These are phyloP conservation scores for Pseudocohnilembus persalinus DNA, from an alignment of 169 alveolate species.

Conservation along the genomic window DNA sequence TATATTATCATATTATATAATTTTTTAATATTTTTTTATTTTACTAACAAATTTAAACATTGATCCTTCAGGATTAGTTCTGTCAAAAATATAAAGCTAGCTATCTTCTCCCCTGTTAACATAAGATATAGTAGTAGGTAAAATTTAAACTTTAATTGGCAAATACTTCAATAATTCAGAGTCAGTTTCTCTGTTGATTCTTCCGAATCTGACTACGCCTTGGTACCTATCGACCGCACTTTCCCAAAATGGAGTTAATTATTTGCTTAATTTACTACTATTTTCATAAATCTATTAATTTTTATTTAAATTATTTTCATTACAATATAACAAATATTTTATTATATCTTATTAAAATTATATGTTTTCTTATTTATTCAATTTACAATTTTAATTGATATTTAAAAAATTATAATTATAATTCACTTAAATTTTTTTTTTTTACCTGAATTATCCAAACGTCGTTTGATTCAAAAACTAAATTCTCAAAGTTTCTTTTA, in stretches of 20 bases:
- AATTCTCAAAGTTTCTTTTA: not conserved
- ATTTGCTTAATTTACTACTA: not conserved
- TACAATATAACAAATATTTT: no score
- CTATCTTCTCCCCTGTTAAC: not conserved
- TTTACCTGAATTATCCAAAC: not conserved
- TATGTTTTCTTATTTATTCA: not conserved
- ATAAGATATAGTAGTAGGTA: not conserved
- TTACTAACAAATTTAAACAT: not conserved
- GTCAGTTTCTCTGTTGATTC: not conserved
- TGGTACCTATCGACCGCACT: not conserved
- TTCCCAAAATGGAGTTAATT: not conserved
- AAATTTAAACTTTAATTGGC: not conserved
- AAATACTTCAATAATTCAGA: not conserved
- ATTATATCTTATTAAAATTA: no score
- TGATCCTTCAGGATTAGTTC: not conserved
- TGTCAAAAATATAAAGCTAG: no score
- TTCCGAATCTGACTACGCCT: not conserved
- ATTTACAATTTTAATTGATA: no score
- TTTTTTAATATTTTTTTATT: no score
- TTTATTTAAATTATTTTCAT: no score
- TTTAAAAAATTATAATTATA: no score
- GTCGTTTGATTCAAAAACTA: not conserved
- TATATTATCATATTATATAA: no score
- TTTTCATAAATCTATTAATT: not conserved
- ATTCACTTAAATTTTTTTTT: no score